Evolutionary conservation across 1,139 yeast genomes (phyloP).

Genomic region (Scheffersomyces lignicola): DNA sequence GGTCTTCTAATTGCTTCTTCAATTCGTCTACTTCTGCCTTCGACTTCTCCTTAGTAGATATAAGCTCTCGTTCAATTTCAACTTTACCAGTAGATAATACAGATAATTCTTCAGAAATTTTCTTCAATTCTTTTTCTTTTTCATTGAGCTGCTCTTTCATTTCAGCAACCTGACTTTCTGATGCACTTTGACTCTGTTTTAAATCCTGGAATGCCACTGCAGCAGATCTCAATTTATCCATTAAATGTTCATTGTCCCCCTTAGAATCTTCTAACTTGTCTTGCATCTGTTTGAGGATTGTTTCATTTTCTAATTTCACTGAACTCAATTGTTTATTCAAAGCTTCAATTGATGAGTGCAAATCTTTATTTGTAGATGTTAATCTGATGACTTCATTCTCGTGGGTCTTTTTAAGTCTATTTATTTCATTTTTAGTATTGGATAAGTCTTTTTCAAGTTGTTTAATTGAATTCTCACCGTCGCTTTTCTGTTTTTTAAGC

Average conservation of each 20-base stretch:
- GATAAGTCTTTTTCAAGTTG: constrained; percentile 41
- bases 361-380: constrained; percentile 21
- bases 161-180: constrained; percentile 15
- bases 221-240: constrained; percentile 49
- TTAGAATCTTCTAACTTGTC: constrained; percentile 30
- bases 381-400: constrained; percentile 25
- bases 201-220: constrained; percentile 45
- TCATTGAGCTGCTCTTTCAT: constrained; percentile 8
- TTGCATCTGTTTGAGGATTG: constrained; percentile 20
- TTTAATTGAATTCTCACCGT: constrained; percentile 46
- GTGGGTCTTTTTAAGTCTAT: constrained; percentile 19
- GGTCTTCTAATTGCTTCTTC: constrained; percentile 6
- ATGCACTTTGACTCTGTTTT: constrained; percentile 23
- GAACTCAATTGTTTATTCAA: constrained; percentile 18
- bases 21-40: constrained; percentile 4
- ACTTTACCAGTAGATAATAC: constrained; percentile 12
- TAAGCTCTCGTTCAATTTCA: constrained; percentile 6
- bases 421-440: constrained; percentile 19
- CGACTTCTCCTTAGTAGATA: constrained; percentile 11
- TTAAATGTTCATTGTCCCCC: constrained; percentile 34
- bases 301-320: constrained; percentile 14
- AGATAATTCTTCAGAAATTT: constrained; percentile 8
- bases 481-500: constrained; percentile 59
- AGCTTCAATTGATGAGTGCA: constrained; percentile 23
- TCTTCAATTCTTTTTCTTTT: constrained; percentile 6